Percentiles rank a stretch among this genome's conserved stretches.
These are phyloP conservation scores for Xylaria castorea DNA, from an alignment of 495 filamentous ascomycete genomes.

Conservation along the genomic window DNA sequence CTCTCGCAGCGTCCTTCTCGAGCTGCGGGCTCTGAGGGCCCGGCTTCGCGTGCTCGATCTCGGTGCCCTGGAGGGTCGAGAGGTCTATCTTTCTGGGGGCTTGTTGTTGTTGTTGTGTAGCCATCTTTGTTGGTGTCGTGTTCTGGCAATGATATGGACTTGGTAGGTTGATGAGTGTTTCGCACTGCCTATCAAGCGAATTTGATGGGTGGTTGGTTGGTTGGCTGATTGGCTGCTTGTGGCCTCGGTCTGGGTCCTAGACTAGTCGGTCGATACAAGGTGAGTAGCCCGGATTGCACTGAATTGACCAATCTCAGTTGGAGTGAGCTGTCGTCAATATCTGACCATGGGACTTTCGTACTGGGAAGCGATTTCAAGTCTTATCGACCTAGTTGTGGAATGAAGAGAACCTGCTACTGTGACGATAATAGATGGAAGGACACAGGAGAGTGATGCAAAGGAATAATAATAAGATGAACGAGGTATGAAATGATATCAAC, in stretches of 20 bases:
- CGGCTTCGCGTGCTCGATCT: conserved; percentile 24
- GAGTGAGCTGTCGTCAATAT: not conserved
- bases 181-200: not conserved
- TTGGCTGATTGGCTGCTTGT: not conserved
- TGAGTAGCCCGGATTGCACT: not conserved
- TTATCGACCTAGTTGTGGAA: not conserved
- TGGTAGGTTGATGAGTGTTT: not conserved
- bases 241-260: no score
- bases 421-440: not conserved
- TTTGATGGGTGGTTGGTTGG: not conserved
- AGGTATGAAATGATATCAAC: not conserved
- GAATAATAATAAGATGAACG: not conserved
- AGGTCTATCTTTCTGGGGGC: conserved; percentile 21
- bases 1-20: conserved; percentile 41
- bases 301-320: not conserved
- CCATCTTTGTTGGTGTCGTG: not conserved
- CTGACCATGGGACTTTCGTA: not conserved
- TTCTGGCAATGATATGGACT: not conserved
- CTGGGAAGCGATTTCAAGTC: not conserved
- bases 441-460: not conserved
- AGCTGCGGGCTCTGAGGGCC: conserved; percentile 35
- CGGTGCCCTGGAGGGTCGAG: conserved; percentile 23
- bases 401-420: not conserved
- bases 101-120: conserved; percentile 15
- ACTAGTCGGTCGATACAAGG: no score